These are phyloP conservation scores for Suhomyces prunicola DNA, from an alignment of 805 yeast species.

Conservation along the genomic window DNA sequence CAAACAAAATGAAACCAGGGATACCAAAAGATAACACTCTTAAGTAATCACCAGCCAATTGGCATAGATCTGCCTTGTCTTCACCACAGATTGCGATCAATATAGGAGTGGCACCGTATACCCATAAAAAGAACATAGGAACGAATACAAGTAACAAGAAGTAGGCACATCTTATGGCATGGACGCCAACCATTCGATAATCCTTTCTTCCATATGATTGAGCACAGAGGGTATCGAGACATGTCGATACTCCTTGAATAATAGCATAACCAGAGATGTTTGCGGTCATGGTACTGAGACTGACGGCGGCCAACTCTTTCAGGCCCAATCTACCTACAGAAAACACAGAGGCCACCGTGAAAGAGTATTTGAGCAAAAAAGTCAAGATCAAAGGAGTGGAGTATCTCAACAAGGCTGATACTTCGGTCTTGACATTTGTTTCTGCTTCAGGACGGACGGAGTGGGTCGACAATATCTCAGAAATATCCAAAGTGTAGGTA, in stretches of 20 bases:
- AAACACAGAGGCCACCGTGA: conserved; percentile 74
- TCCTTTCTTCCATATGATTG: conserved; percentile 74
- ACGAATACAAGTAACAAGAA: conserved; percentile 48
- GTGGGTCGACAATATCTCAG: conserved; percentile 25
- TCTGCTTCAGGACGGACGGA: conserved; percentile 39
- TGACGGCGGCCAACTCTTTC: conserved; percentile 70
- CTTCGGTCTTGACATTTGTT: conserved; percentile 40
- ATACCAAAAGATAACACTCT: conserved; percentile 57
- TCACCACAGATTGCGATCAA: conserved; percentile 24
- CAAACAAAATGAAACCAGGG: conserved; percentile 72
- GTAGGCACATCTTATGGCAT: conserved; percentile 64
- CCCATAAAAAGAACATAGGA: conserved; percentile 63
- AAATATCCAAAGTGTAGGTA: conserved; percentile 11
- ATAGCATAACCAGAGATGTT: conserved; percentile 73
- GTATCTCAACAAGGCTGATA: conserved; percentile 34
- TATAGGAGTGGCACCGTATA: conserved; percentile 49
- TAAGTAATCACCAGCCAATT: conserved; percentile 58
- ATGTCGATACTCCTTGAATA: conserved; percentile 75
- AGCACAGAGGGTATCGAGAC: conserved; percentile 73
- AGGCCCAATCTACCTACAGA: conserved; percentile 74
- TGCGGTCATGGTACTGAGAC: conserved; percentile 74
- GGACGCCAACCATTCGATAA: conserved; percentile 61
- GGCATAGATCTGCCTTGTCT: conserved; percentile 27
- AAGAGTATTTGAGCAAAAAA: conserved; percentile 65
- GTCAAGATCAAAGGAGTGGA: conserved; percentile 63